Evolutionary conservation across 768 basidiomycete species (phyloP).

Genomic region (Tylopilus subfusipes): DNA sequence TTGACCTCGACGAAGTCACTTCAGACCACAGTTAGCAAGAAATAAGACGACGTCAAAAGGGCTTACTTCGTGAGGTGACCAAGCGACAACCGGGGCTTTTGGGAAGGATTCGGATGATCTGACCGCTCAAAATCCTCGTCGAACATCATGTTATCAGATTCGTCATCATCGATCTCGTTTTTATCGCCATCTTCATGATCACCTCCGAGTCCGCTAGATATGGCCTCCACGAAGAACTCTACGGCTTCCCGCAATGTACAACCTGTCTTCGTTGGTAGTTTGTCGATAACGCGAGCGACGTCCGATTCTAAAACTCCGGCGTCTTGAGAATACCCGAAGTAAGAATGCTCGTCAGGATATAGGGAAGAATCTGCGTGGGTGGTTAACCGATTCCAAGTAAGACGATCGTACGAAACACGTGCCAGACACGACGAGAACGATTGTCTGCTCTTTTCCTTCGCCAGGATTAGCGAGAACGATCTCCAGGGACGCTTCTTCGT

Average conservation of each 20-base stretch:
- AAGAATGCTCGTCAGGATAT: conserved; percentile 58
- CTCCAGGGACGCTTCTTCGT: conserved; percentile 66
- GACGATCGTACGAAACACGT: conserved; percentile 7
- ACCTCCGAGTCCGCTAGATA: conserved; percentile 32
- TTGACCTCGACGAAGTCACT: too few relatives aligned
- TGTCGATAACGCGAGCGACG: conserved; percentile 43
- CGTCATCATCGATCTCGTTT: conserved; percentile 38
- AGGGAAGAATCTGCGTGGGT: conserved; percentile 56
- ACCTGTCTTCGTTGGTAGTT: conserved; percentile 40
- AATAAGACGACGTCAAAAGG: neutral
- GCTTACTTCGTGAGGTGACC: conserved; percentile 3
- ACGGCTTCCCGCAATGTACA: conserved; percentile 45
- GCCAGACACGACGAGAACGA: conserved; percentile 52
- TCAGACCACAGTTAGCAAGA: neutral
- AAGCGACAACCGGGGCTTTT: neutral
- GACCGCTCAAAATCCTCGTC: conserved; percentile 7
- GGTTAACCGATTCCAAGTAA: neutral
- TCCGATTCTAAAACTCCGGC: conserved; percentile 35
- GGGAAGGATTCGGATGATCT: neutral
- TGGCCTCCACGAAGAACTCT: conserved; percentile 36
- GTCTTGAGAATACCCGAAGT: conserved; percentile 54
- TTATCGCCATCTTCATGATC: conserved; percentile 35
- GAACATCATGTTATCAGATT: conserved; percentile 14
- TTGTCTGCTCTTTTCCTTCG: conserved; percentile 4
- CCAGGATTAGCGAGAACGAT: conserved; percentile 34